A percentile compares a stretch with the other conserved stretches of the same genome.
These are phyloP conservation scores for Malassezia furfur DNA, from an alignment of 1,284 basidiomycete species.

Conservation along the genomic window DNA sequence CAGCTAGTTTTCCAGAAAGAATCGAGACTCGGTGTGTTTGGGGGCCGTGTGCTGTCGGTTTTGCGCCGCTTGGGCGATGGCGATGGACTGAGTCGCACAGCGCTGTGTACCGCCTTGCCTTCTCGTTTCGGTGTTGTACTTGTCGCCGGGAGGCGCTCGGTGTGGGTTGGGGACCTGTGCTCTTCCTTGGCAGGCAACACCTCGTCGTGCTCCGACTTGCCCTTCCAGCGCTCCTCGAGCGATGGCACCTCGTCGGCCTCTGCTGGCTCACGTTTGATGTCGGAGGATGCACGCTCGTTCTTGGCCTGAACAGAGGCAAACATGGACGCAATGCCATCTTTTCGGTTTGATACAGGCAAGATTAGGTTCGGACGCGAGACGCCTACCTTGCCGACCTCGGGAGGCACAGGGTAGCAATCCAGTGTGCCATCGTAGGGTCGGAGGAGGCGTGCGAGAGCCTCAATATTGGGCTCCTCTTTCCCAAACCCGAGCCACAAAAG, in stretches of 20 bases:
- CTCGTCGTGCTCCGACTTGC: no score
- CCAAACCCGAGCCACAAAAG: conserved; percentile 65
- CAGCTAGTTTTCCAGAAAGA: conserved; percentile 3
- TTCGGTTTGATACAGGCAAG: conserved; percentile 65
- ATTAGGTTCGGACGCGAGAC: conserved; percentile 72
- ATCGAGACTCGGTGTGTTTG: conserved; percentile 8
- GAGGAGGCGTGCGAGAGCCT: conserved; percentile 57
- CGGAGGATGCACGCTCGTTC: background rate
- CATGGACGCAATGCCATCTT: conserved; percentile 80
- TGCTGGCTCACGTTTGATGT: no score
- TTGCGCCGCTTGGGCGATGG: background rate
- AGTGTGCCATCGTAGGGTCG: conserved; percentile 57
- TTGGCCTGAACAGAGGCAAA: conserved; percentile 54
- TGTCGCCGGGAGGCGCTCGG: no score
- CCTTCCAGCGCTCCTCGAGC: no score
- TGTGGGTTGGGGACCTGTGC: no score
- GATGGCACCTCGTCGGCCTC: no score
- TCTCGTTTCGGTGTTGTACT: no score
- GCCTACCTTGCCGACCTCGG: conserved; percentile 82
- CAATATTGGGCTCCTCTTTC: background rate
- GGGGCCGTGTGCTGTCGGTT: background rate
- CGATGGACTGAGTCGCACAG: background rate
- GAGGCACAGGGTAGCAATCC: conserved; percentile 78
- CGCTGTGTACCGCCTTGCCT: no score
- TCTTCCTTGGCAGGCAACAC: no score